Percentiles rank a stretch among this genome's conserved stretches.
phyloP scores from a whole-genome alignment of 2,329 filamentous ascomycete species.

The Talaromyces sp. region DNA sequence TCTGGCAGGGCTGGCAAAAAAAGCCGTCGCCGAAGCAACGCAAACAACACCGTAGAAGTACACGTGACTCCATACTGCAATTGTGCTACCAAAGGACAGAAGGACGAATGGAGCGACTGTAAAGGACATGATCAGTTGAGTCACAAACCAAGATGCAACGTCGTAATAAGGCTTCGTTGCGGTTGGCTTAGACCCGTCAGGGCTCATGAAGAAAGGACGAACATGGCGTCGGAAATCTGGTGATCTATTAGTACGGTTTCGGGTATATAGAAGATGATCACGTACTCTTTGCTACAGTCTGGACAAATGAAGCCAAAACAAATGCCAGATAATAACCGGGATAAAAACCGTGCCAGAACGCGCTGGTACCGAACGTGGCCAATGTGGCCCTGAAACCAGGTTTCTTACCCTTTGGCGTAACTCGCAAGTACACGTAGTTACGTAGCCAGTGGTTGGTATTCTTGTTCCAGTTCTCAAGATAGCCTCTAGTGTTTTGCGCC shows the following conservation, averaged over 20 bases:
- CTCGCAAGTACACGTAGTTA: constrained; percentile 92
- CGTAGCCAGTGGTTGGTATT: constrained; percentile 97
- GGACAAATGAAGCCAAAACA: constrained; percentile 81
- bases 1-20: constrained; percentile 80
- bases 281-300: constrained; percentile 91
- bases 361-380: constrained; percentile 89
- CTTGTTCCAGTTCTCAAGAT: constrained; percentile 93
- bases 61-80: constrained; percentile 75
- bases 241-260: constrained; percentile 21
- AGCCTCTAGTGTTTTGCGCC: constrained; percentile 89
- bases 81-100: constrained; percentile 65
- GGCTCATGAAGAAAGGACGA: constrained; percentile 86
- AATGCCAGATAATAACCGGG: constrained; percentile 94
- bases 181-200: constrained; percentile 65
- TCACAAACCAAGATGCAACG: constrained; percentile 66
- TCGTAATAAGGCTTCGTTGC: constrained; percentile 84
- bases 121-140: constrained; percentile 81
- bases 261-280: constrained; percentile 22
- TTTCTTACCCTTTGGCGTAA: constrained; percentile 92
- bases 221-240: constrained; percentile 82
- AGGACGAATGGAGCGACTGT: constrained; percentile 80
- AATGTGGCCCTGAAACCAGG: constrained; percentile 92
- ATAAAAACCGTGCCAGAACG: constrained; percentile 97
- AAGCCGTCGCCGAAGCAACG: constrained; percentile 60
- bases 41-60: constrained; percentile 82